Percentiles rank a stretch among this genome's conserved stretches.
Conservation (phyloP, 441 rosid species). For the Omphalea diandra region DNA sequence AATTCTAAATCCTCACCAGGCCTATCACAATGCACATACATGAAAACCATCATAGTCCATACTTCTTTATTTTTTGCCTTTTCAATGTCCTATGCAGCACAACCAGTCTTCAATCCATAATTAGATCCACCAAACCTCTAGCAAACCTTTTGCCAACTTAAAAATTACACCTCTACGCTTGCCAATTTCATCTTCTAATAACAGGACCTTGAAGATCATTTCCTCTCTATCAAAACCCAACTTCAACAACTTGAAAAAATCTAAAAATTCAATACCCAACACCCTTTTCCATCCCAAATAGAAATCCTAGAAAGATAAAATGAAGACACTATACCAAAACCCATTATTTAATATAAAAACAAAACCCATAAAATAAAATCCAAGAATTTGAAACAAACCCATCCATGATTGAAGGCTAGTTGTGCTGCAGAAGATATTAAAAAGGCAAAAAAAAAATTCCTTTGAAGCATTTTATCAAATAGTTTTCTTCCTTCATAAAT, state of each 20-base stretch:
- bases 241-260: conserved; percentile 9
- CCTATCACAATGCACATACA: conserved; percentile 25
- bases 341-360: background rate
- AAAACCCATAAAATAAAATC: background rate
- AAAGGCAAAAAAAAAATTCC: conserved; percentile 33
- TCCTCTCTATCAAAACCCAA: conserved; percentile 14
- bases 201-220: conserved; percentile 23
- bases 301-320: background rate
- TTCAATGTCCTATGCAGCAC: background rate
- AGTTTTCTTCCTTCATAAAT: conserved; percentile 26
- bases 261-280: conserved; percentile 1
- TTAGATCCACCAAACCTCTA: background rate
- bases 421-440: too few species aligned
- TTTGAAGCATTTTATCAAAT: conserved; percentile 35
- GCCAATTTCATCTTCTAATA: conserved; percentile 24
- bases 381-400: background rate
- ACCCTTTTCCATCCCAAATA: background rate
- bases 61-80: background rate
- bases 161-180: conserved; percentile 6
- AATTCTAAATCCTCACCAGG: conserved; percentile 33
- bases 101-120: background rate
- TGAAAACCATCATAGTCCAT: conserved; percentile 35
- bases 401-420: too few species aligned
- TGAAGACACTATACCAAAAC: background rate
- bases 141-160: conserved; percentile 12